Evolutionary conservation across 1,284 basidiomycete genomes (phyloP), one percentile per base, ranked within the genome.

Genomic region (Singerocomus rubriflavus): DNA sequence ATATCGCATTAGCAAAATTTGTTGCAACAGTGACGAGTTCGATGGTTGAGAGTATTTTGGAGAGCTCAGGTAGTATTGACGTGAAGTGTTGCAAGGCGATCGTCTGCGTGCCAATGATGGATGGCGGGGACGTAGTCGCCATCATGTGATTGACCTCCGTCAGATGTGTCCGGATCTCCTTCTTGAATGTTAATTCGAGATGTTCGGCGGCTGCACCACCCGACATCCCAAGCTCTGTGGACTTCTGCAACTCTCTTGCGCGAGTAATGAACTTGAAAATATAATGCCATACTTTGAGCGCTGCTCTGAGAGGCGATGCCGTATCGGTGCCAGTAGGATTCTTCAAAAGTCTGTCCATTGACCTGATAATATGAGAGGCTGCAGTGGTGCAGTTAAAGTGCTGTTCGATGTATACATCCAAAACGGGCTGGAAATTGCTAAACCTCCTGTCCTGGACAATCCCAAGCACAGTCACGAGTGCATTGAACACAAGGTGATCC

Each of bases 231-330:
- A 85, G 68, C 49, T 93, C 91, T 57, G 86, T 88, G 6, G 78
- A 75, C 61, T 92, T 89, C 68, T 97, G 93, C 33, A 98, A 70
- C 64, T 96, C 92, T 35, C 94, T 77, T 6, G 93, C 87, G 21
- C 91, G 81, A 8, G 91, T 84, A 59, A 98, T 90, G 69, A 98
- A 93, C 65, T 91, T 91, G 81, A 98, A 93, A 58, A 98, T 83
- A 64, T 96, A 93, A 61, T 94, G 89, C 92, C 94, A 97, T 17
- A 98, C 95, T 68, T 98, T 98, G 59, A 99, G 78, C 12, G 93
- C 88, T 1, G 93, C 84, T 34, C 95, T 85, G 47, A 98, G 79
- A 14, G 82, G 77, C 21, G 87, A 85, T 0, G 88, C 91, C 4
- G 80, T 84, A 30, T 94, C 91, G 10, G 78, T 75, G 7, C 83